These are phyloP conservation scores for Fagopyrum esculentum DNA, from an alignment of 148 eudicot species.

Conservation along the genomic window DNA sequence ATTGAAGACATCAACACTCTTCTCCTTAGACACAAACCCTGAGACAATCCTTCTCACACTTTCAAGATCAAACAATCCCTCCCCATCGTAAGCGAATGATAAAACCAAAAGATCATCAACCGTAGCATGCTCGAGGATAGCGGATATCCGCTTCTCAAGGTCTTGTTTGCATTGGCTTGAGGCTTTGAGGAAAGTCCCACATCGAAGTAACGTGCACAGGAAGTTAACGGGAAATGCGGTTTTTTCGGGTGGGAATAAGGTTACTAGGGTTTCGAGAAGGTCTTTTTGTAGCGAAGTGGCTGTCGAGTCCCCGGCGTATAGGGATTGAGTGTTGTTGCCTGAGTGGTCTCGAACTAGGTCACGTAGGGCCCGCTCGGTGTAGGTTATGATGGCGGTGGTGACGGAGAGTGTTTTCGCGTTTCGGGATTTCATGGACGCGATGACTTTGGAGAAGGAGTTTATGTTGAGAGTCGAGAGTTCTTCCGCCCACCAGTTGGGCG, in stretches of 20 bases:
- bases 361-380: slow-evolving; percentile 59
- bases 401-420: slow-evolving; percentile 57
- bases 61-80: slow-evolving; percentile 70
- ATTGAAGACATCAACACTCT: slow-evolving; percentile 74
- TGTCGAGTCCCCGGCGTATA: slow-evolving; percentile 24
- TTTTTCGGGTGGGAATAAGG: slow-evolving; percentile 64
- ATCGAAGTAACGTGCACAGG: slow-evolving; percentile 69
- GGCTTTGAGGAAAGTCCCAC: slow-evolving; percentile 56
- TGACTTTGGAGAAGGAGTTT: slow-evolving; percentile 46
- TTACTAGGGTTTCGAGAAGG: slow-evolving; percentile 49
- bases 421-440: slow-evolving; percentile 50
- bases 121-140: slow-evolving; percentile 60
- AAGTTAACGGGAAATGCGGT: slow-evolving; percentile 66
- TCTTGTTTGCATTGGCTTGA: slow-evolving; percentile 42
- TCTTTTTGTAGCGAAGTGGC: slow-evolving; percentile 34
- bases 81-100: slow-evolving; percentile 70
- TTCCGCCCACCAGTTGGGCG: slow-evolving; percentile 98
- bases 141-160: slow-evolving; percentile 70
- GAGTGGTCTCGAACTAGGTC: slow-evolving; percentile 69
- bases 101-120: slow-evolving; percentile 73
- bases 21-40: slow-evolving; percentile 80
- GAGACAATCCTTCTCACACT: slow-evolving; percentile 71
- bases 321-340: slow-evolving; percentile 32
- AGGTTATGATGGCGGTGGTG: slow-evolving; percentile 68
- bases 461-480: slow-evolving; percentile 64